Conservation (phyloP, 2,329 filamentous ascomycete genomes). For the Colletotrichum liaoningense region DNA sequence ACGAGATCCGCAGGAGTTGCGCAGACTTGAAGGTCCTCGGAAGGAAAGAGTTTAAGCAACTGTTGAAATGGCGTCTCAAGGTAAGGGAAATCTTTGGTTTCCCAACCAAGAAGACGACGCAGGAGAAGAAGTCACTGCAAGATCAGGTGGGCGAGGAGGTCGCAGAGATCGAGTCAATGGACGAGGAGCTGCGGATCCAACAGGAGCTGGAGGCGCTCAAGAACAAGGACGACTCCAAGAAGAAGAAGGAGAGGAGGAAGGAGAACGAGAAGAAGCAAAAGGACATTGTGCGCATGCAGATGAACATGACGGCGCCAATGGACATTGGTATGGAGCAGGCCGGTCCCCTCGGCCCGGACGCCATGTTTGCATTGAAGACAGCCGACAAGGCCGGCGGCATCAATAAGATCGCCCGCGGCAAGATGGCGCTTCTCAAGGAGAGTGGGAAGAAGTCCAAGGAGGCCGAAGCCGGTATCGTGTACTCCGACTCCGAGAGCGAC, state of each 20-base stretch:
- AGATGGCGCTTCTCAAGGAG: slow-evolving; percentile 77
- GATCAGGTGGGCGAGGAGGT: slow-evolving; percentile 74
- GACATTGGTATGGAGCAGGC: slow-evolving; percentile 94
- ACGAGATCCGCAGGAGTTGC: slow-evolving; percentile 83
- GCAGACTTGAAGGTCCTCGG: slow-evolving; percentile 89
- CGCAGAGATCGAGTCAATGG: slow-evolving; percentile 87
- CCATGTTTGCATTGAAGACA: slow-evolving; percentile 87
- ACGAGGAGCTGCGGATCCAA: slow-evolving; percentile 91
- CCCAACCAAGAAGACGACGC: slow-evolving; percentile 74
- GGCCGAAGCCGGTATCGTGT: slow-evolving; percentile 68
- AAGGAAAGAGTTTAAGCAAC: slow-evolving; percentile 90
- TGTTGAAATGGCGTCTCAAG: slow-evolving; percentile 90
- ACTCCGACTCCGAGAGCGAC: slow-evolving; percentile 64
- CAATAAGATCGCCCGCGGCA: slow-evolving; percentile 78
- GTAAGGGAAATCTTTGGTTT: slow-evolving; percentile 93
- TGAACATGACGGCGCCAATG: slow-evolving; percentile 96
- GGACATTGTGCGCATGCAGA: slow-evolving; percentile 95
- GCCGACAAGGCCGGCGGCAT: slow-evolving; percentile 81
- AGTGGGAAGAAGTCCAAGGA: slow-evolving; percentile 59
- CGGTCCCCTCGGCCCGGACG: slow-evolving; percentile 80
- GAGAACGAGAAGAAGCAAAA: slow-evolving; percentile 96
- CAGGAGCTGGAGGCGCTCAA: slow-evolving; percentile 86
- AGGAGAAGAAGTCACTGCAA: slow-evolving; percentile 40
- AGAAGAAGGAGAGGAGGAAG: slow-evolving; percentile 84
- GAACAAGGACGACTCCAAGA: slow-evolving; percentile 80